These are phyloP conservation scores for Jackrogersella minutella DNA, from an alignment of 495 filamentous ascomycete species.

Conservation along the genomic window DNA sequence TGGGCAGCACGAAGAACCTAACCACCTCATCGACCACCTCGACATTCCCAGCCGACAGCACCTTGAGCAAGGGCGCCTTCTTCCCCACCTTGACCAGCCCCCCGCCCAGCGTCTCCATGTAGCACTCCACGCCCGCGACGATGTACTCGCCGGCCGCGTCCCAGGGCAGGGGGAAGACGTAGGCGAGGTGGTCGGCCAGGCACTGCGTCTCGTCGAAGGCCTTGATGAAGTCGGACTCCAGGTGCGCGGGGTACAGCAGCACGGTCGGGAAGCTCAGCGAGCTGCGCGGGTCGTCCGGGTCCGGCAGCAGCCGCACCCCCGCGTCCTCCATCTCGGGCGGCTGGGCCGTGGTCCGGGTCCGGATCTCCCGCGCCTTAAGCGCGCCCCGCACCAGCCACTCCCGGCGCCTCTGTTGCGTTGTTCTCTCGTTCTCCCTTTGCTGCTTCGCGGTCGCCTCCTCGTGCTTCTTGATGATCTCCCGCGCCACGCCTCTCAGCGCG, in stretches of 20 bases:
- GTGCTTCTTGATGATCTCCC: conserved; percentile 61
- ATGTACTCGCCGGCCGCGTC: conserved; percentile 75
- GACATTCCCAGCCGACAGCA: conserved; percentile 77
- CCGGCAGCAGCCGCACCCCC: conserved; percentile 68
- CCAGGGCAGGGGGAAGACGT: conserved; percentile 87
- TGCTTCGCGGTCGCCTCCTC: conserved; percentile 48
- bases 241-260: conserved; percentile 79
- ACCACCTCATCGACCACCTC: conserved; percentile 89
- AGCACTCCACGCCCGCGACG: conserved; percentile 76
- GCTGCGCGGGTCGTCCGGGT: conserved; percentile 75
- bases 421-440: conserved; percentile 59
- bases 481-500: conserved; percentile 61
- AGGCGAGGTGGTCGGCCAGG: conserved; percentile 75
- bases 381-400: conserved; percentile 70
- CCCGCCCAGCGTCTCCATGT: conserved; percentile 80
- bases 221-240: conserved; percentile 90
- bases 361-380: conserved; percentile 76
- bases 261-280: conserved; percentile 78
- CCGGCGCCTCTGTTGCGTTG: conserved; percentile 58
- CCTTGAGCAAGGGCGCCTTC: conserved; percentile 77
- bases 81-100: conserved; percentile 91
- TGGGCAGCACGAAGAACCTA: conserved; percentile 80
- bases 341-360: conserved; percentile 67
- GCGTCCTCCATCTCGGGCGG: conserved; percentile 88
- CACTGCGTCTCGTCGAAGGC: conserved; percentile 75